Evolutionary conservation across 2,329 filamentous ascomycete species (phyloP), one percentile per base, ranked within the genome.

Genomic region (Sporothrix sp.): DNA sequence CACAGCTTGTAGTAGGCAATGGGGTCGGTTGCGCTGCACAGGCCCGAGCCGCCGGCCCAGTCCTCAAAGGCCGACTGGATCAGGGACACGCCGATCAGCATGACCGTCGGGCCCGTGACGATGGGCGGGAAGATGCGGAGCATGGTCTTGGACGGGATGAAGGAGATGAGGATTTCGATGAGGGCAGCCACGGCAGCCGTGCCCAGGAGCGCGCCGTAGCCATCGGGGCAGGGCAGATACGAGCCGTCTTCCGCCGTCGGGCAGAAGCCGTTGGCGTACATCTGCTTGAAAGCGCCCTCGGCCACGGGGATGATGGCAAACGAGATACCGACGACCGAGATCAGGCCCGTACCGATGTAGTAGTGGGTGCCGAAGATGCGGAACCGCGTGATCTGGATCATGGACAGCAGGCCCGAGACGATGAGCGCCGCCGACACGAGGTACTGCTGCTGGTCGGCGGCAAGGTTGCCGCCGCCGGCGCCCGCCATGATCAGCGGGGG

Each of bases 391-490:
- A 93, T 90, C 61, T 94, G 87, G 16, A 93, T 71, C 6, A 78
- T 71, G 1, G 84, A 87, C 21, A 91, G 73, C 37, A 87, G 73
- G 25, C 86, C 87, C 3, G 84, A 87, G 4, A 90, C 85, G 56
- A 94, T 89, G 52, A 90, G 70, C 0, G 85, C 81, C 0, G 84
- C 84, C 5, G 85, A 89, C 6, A 90, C 85, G 2, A 90, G 78
- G 60, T 94, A 93, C 59, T 88, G 83, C 56, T 84, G 78, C 43
- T 81, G 68, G 1, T 72, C 73, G 0, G 70, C 59, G 3, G 68
- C 64, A 7, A 93, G 70, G 58, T 88, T 84, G 52, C 81, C 84
- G 23, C 81, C 78, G 32, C 71, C 72, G 2, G 75, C 65, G 14
- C 76, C 73, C 2, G 78, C 67, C 53, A 93, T 76, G 54, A 90